These are phyloP conservation scores for Cercospora sp. DNA, from an alignment of 2,329 filamentous ascomycete species.

Conservation along the genomic window DNA sequence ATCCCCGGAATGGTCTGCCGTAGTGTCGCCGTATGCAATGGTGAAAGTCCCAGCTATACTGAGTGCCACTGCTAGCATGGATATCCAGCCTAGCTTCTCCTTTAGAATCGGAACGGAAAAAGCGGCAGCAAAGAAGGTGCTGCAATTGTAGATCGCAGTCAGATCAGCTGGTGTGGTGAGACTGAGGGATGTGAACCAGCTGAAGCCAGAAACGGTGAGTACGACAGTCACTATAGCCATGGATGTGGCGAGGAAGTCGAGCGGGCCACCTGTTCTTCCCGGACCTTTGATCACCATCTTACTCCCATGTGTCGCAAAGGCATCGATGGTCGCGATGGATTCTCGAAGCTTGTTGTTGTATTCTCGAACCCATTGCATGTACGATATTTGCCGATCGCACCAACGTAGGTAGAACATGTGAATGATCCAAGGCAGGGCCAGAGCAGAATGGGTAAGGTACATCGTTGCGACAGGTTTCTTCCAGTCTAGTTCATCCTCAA, in stretches of 20 bases:
- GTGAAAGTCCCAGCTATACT: slow-evolving; percentile 38
- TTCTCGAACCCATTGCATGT: slow-evolving; percentile 33
- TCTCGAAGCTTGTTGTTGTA: slow-evolving; percentile 37
- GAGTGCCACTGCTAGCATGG: slow-evolving; percentile 36
- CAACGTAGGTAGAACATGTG: slow-evolving; percentile 34
- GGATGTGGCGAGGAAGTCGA: slow-evolving; percentile 35
- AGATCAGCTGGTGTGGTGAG: slow-evolving; percentile 39
- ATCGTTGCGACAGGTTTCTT: slow-evolving; percentile 39
- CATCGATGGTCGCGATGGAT: slow-evolving; percentile 35
- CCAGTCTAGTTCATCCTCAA: slow-evolving; percentile 37
- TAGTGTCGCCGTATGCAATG: slow-evolving; percentile 40
- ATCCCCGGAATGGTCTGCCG: slow-evolving; percentile 27
- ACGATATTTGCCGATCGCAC: slow-evolving; percentile 26
- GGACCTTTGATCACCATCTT: slow-evolving; percentile 30
- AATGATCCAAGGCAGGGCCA: slow-evolving; percentile 37
- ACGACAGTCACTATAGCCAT: slow-evolving; percentile 37
- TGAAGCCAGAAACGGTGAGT: slow-evolving; percentile 35
- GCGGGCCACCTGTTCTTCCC: slow-evolving; percentile 32
- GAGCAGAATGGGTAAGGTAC: slow-evolving; percentile 38
- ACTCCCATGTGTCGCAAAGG: slow-evolving; percentile 33
- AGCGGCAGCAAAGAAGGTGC: slow-evolving; percentile 40
- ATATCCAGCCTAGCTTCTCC: slow-evolving; percentile 34
- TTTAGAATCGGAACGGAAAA: slow-evolving; percentile 38
- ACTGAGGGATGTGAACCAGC: slow-evolving; percentile 37
- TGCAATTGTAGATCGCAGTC: slow-evolving; percentile 41